Conservation (phyloP, 306 rosid genomes). For the Prunus armeniaca region DNA sequence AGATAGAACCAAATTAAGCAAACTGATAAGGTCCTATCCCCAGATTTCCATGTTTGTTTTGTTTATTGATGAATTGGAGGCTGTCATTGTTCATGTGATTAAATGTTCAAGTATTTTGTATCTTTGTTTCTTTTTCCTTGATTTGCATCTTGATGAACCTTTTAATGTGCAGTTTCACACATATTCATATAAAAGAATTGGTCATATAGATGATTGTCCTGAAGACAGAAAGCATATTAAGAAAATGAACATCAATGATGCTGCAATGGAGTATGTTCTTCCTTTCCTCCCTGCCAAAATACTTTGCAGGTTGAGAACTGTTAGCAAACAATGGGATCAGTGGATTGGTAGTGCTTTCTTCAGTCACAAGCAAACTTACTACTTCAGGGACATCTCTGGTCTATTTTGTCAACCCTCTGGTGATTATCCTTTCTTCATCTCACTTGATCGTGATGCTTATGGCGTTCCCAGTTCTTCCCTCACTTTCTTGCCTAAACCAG, state of each 20-base stretch:
- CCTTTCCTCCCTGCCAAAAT: constrained; percentile 43
- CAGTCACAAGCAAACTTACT: constrained; percentile 24
- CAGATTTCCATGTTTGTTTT: background rate
- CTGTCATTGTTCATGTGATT: background rate
- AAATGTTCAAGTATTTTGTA: background rate
- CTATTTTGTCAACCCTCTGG: constrained; percentile 23
- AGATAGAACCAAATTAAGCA: background rate
- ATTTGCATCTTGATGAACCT: background rate
- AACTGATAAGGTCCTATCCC: background rate
- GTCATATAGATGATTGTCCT: background rate
- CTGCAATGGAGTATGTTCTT: constrained; percentile 20
- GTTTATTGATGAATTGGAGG: background rate
- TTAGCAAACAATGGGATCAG: constrained; percentile 34
- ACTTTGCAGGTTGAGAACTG: constrained; percentile 36
- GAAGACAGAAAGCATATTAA: background rate
- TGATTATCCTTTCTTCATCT: constrained; percentile 13
- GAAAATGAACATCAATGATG: constrained; percentile 8
- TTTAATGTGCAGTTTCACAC: constrained; percentile 16
- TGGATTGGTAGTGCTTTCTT: constrained; percentile 30
- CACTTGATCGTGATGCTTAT: constrained; percentile 19
- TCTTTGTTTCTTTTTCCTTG: background rate
- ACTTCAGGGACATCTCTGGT: constrained; percentile 28
- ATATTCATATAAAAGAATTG: background rate
- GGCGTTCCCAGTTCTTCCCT: constrained; percentile 31
- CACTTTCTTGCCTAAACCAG: constrained; percentile 25